These are phyloP conservation scores for Krasilnikovozyma curviuscula DNA, from an alignment of 768 basidiomycete species.

Conservation along the genomic window DNA sequence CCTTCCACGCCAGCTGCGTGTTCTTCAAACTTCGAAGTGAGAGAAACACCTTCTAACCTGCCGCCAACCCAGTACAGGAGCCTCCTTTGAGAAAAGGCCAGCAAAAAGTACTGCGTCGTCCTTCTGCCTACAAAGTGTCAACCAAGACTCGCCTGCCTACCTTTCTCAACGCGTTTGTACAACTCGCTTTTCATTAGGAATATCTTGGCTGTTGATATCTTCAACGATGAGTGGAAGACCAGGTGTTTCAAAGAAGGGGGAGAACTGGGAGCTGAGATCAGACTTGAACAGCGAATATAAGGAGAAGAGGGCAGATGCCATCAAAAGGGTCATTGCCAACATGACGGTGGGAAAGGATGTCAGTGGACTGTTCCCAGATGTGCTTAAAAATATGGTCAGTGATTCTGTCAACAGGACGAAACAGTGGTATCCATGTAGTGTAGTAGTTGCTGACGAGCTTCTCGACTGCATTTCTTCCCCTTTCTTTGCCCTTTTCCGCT, in stretches of 20 bases:
- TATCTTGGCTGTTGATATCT: no score
- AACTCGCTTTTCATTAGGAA: no score
- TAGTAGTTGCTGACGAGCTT: neutral
- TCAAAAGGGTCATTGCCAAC: slow-evolving; percentile 89
- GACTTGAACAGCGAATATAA: slow-evolving; percentile 94
- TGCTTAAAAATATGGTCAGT: slow-evolving; percentile 76
- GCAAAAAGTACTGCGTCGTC: no score
- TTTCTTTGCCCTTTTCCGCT: neutral
- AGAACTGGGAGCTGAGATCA: slow-evolving; percentile 90
- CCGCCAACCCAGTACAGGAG: no score
- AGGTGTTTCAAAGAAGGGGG: slow-evolving; percentile 36
- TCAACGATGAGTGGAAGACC: neutral
- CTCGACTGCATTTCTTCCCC: neutral
- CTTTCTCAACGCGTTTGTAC: no score
- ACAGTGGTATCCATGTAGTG: neutral
- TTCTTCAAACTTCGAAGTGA: no score
- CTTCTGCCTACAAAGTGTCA: no score
- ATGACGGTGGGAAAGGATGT: slow-evolving; percentile 99
- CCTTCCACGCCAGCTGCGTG: no score
- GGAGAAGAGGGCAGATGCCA: slow-evolving; percentile 92
- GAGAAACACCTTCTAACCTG: no score
- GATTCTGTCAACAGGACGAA: neutral
- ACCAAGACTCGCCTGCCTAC: no score
- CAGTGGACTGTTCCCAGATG: slow-evolving; percentile 89
- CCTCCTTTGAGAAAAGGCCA: no score